These are phyloP conservation scores for Sisymbrium irio DNA, from an alignment of 345 rosid genomes.

Conservation along the genomic window DNA sequence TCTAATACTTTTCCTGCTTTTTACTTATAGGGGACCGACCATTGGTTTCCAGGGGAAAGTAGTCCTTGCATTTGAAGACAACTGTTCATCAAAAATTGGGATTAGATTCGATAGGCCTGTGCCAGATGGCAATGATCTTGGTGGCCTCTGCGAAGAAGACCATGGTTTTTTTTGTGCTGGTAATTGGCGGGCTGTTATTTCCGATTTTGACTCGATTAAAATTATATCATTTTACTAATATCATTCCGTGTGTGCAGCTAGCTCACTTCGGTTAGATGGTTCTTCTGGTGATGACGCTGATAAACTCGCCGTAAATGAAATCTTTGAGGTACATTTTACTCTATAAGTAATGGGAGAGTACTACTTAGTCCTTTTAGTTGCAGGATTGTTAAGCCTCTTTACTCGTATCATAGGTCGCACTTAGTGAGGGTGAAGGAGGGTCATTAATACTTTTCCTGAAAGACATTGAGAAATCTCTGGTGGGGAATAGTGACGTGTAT, in stretches of 20 bases:
- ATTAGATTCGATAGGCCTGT: constrained; percentile 89
- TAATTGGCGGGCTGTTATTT: constrained; percentile 26
- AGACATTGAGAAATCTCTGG: constrained; percentile 86
- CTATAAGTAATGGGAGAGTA: not conserved
- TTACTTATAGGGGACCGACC: constrained; percentile 64
- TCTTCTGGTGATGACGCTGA: constrained; percentile 81
- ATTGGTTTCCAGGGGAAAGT: constrained; percentile 86
- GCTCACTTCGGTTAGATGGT: constrained; percentile 77
- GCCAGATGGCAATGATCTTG: constrained; percentile 90
- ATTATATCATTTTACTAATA: not conserved
- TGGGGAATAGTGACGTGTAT: constrained; percentile 68
- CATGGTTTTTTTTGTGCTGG: constrained; percentile 94
- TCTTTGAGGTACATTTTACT: constrained; percentile 67
- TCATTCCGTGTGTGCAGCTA: constrained; percentile 45
- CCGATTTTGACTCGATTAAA: not conserved
- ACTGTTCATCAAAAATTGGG: constrained; percentile 81
- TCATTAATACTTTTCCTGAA: constrained; percentile 83
- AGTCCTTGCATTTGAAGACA: constrained; percentile 87
- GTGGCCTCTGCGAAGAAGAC: constrained; percentile 88
- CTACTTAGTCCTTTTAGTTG: constrained; percentile 13
- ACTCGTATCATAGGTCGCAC: constrained; percentile 53
- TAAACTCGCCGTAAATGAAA: constrained; percentile 73
- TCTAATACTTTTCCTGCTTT: not conserved
- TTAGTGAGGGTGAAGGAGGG: constrained; percentile 60
- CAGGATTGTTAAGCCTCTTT: constrained; percentile 8